Evolutionary conservation across 2,329 filamentous ascomycete species (phyloP).

Genomic region (Fusarium humuli): DNA sequence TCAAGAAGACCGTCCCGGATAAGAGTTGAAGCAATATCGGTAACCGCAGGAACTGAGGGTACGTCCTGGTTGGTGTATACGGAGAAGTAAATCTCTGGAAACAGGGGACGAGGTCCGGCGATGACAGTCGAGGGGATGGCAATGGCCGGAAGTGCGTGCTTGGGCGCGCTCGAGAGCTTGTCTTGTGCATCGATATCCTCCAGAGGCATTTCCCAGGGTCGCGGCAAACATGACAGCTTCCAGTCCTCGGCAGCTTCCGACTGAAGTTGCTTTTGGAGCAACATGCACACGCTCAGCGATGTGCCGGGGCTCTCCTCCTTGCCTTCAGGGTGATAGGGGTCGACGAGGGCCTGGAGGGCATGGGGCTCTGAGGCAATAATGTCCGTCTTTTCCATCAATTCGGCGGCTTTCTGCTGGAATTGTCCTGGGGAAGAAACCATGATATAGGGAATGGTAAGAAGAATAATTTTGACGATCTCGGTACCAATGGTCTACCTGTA

Average conservation of each 20-base stretch:
- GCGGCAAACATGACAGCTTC: conserved; percentile 76
- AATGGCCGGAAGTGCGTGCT: conserved; percentile 82
- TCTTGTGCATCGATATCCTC: conserved; percentile 70
- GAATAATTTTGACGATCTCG: conserved; percentile 95
- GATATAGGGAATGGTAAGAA: conserved; percentile 92
- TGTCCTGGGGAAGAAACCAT: conserved; percentile 78
- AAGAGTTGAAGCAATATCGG: conserved; percentile 81
- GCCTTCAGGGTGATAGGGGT: conserved; percentile 79
- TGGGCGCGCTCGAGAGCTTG: conserved; percentile 70
- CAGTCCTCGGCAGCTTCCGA: conserved; percentile 79
- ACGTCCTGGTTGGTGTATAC: conserved; percentile 90
- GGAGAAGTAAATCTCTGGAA: conserved; percentile 94
- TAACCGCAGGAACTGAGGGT: conserved; percentile 84
- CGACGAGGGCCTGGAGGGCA: conserved; percentile 84
- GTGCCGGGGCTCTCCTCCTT: conserved; percentile 73
- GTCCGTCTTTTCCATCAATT: conserved; percentile 91
- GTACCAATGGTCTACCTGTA: conserved; percentile 71
- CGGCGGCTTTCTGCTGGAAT: conserved; percentile 78
- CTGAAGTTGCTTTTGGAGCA: conserved; percentile 89
- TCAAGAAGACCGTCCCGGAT: conserved; percentile 89
- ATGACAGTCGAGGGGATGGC: conserved; percentile 79
- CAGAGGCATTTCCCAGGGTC: conserved; percentile 73
- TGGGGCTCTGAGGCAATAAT: conserved; percentile 93
- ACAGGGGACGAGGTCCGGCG: conserved; percentile 79
- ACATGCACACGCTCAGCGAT: conserved; percentile 75